Evolutionary conservation across 2,329 filamentous ascomycete genomes (phyloP), one percentile per base, ranked within the genome.

Genomic region (Fusarium sp.): DNA sequence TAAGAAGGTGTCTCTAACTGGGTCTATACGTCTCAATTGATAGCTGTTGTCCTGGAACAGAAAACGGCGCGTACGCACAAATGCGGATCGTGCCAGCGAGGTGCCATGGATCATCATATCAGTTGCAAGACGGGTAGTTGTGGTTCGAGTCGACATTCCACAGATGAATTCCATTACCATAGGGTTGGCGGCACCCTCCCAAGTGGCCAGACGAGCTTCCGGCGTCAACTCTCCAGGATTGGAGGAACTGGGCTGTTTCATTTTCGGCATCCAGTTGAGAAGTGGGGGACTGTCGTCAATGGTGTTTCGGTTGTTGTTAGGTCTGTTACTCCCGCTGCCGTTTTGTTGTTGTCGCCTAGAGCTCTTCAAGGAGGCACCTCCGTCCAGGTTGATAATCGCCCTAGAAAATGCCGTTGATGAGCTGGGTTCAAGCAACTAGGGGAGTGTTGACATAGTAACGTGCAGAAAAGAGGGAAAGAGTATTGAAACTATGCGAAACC

Each of bases 1-100:
- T 43, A 68, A 23, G 23, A 68, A 59, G 7, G 40, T 67, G 16
- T 68, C 65, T 16, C 27, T 61, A 31, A 30, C 23, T 13, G 39
- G 44, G 18, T 60, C 43, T 51, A 66, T 66, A 12, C 12, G 46
- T 31, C 40, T 65, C 51, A n/a, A 23, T 27, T 23, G 13, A 13
- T 36, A 18, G 13, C 36, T 15, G 3, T 10, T 31, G 27, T 66
- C 64, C 30, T 34, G 31, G 18, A 66, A 66, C 3, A 51, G 13
- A 3, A 54, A 15, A 7, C 5, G 37, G 18, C 53, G 61, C 11
- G 36, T 51, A 4, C 46, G 55, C 28, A 16, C 7, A n/a, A 61
- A 58, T 18, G 30, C 18, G 6, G 23, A 23, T 2, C 30, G 31
- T 10, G 18, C 28, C 37, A 37, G 39, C 36, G 3, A 12, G 13